Base-by-base conservation (phyloP, 139 green algal genomes). In the Chlamydomonas sphaeroides region DNA sequence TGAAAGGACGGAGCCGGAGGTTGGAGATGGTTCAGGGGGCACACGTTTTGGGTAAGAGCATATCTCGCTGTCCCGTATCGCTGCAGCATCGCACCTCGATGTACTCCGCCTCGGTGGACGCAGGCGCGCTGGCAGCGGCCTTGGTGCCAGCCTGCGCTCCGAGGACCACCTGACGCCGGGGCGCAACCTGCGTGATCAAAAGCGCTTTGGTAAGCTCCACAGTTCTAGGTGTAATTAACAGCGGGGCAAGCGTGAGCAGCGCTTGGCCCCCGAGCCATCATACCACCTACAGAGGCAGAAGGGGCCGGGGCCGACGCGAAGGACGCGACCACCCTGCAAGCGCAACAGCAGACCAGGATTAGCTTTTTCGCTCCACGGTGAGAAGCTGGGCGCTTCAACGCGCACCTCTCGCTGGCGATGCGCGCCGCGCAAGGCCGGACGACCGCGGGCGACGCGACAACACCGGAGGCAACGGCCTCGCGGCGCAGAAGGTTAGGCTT, bases 61-160 rank as follows among this genome's bases (percentile, higher is more conserved):
- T n/a, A n/a, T n/a, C n/a, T n/a, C n/a, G n/a, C n/a, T n/a, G n/a
- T n/a, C n/a, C n/a, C n/a, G n/a, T n/a, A n/a, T n/a, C n/a, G n/a
- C 56, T n/a, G 4, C 23, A 23, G 10, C n/a, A n/a, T n/a, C 69
- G 26, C 65, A 84, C 77, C 77, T 84, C 77, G 48, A 76, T 68
- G 77, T 61, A 84, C 65, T 84, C 77, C 2, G 33, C 65, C 49
- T 84, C 65, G 62, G n/a, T 72, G 10, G 65, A 39, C 6, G 76
- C 45, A 10, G 76, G 18, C 36, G 77, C 35, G n/a, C 41, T 6
- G n/a, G 59, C 53, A 59, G 77, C 17, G 23, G 25, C 36, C 65
- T 84, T 84, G 3, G 51, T 75, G 45, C 77, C 77, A 39, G 77
- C 49, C 77, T 84, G 77, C 3, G 77, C 77, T 26, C 45, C 20